Base-by-base conservation (phyloP, 768 basidiomycete species). In the Russula vinacea region DNA sequence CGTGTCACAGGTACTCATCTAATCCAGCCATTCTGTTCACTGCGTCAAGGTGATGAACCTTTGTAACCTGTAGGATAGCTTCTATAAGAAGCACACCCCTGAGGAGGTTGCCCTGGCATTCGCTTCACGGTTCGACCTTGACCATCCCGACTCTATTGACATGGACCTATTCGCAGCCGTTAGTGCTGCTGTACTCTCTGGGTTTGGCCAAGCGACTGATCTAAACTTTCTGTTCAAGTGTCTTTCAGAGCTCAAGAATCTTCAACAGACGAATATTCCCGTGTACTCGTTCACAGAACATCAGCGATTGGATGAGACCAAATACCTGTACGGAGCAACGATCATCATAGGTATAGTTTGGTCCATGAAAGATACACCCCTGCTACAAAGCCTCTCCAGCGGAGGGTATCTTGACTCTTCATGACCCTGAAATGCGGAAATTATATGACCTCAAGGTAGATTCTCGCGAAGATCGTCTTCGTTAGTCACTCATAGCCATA, bases 241-340 rank as follows among this genome's bases (percentile, higher is more conserved):
- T 72, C 74, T 98, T 54, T 76, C 82, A 32, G 93, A 97, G 69
- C 77, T 99, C 65, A 97, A 94, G 74, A 79, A 84, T 6, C 91
- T 92, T 72, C 85, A 78, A 73, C 94, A 85, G 72, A 84, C 87
- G 0, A 90, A 96, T 75, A 92, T 98, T 64, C 96, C 97, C 0
- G 84, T 96, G 8, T 99, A 99, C 74, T 96, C 94, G 0, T 99
- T 99, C 75, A 80, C 84, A 29, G 81, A 90, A 67, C 97, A 99
- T 75, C 94, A 97, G 73, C 80, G 92, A 62, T 72, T 88, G 32
- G 76, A 82, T 16, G 88, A 92, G 69, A 87, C 81, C 33, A 90
- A 93, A 73, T 95, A 97, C 75, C 78, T 96, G 2, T 98, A 98
- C 73, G 94, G 94, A 5, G 94, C 94, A 14, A 87, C 90, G 19